Evolutionary conservation across 306 rosid genomes (phyloP).

Genomic region (Corylus avellana): DNA sequence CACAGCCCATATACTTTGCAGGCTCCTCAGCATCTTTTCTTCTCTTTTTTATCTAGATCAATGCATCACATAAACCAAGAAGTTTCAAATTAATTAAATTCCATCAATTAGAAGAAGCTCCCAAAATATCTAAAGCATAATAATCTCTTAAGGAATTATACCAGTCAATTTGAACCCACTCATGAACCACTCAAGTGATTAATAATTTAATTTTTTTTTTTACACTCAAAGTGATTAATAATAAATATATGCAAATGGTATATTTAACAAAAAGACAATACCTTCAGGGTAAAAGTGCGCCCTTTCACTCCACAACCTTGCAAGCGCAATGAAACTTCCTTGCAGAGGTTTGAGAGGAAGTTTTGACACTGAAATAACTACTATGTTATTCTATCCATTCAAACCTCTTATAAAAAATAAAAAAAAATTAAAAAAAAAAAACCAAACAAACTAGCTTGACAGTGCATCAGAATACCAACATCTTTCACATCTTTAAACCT

Average conservation of each 20-base stretch:
- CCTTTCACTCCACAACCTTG: constrained; percentile 79
- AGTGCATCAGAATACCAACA: constrained; percentile 54
- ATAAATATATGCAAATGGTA: constrained; percentile 13
- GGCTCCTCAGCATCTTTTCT: constrained; percentile 86
- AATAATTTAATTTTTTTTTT: not conserved
- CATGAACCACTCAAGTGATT: not conserved
- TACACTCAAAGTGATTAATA: constrained; percentile 2
- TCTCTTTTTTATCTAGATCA: constrained; percentile 73
- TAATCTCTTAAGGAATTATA: constrained; percentile 20
- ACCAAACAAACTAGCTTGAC: not conserved
- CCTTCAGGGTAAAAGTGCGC: constrained; percentile 87
- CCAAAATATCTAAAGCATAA: constrained; percentile 3
- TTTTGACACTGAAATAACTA: constrained; percentile 59
- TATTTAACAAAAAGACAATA: constrained; percentile 30
- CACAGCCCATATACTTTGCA: constrained; percentile 87
- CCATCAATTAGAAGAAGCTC: constrained; percentile 21
- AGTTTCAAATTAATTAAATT: constrained; percentile 21
- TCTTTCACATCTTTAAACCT: constrained; percentile 77
- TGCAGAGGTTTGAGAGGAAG: constrained; percentile 77
- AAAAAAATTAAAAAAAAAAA: not conserved
- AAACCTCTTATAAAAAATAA: constrained; percentile 6
- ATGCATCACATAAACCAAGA: constrained; percentile 12
- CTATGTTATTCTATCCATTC: constrained; percentile 39
- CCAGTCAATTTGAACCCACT: constrained; percentile 11
- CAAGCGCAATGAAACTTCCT: constrained; percentile 85